Conservation (phyloP, 2,329 filamentous ascomycete genomes). For the Trichoderma simmonsii region DNA sequence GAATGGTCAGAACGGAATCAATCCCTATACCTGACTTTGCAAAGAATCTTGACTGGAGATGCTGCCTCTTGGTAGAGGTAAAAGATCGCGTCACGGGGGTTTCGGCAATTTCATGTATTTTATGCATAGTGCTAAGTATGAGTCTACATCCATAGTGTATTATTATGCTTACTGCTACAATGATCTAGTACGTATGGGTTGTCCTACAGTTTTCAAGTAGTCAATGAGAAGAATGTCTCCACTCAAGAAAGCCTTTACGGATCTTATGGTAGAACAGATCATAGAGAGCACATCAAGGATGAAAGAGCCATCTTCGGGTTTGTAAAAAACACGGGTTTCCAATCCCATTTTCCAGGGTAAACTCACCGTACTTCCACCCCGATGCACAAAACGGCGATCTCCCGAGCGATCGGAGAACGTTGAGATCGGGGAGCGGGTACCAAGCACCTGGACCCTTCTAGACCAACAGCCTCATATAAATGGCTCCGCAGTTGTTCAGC, state of each 20-base stretch:
- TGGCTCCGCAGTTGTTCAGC: neutral
- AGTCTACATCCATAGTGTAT: neutral
- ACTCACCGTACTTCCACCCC: neutral
- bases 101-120: too few relatives aligned
- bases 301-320: neutral
- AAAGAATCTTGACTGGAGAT: too few relatives aligned
- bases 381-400: neutral
- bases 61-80: too few relatives aligned
- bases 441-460: neutral
- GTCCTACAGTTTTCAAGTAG: neutral
- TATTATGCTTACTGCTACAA: neutral
- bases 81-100: too few relatives aligned
- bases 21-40: neutral
- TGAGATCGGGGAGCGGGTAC: constrained; percentile 1
- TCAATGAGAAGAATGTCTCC: neutral
- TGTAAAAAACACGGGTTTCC: neutral
- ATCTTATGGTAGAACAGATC: neutral
- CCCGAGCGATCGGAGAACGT: constrained; percentile 4
- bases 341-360: neutral
- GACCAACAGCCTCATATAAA: neutral
- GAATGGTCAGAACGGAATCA: neutral
- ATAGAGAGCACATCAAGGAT: neutral
- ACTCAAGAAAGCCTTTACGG: neutral
- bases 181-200: neutral
- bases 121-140: too few relatives aligned